phyloP scores from a whole-genome alignment of 2,329 filamentous ascomycete genomes.

The Didymella arachidicola region DNA sequence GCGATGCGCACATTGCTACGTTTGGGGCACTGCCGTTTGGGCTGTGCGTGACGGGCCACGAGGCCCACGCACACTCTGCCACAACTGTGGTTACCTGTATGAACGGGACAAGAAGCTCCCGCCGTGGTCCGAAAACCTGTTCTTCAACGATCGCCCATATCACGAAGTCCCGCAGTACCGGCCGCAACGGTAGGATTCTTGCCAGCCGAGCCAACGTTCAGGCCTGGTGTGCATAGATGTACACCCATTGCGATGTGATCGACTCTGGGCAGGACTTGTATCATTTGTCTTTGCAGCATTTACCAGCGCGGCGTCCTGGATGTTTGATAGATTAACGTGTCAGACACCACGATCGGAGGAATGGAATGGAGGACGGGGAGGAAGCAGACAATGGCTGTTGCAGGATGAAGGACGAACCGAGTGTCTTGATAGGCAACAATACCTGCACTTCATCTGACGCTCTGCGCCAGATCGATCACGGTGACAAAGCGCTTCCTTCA shows the following conservation, averaged over 20 bases:
- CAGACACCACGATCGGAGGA: conserved; percentile 10
- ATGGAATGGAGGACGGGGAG: background rate
- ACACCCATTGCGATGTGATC: background rate
- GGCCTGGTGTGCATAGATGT: background rate
- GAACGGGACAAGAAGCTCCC: conserved; percentile 87
- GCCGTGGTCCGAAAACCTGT: conserved; percentile 76
- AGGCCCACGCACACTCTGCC: conserved; percentile 84
- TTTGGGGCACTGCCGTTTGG: conserved; percentile 93
- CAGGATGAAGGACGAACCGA: conserved; percentile 5
- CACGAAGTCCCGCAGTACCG: conserved; percentile 36
- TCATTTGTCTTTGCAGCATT: conserved; percentile 26
- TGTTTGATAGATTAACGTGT: conserved; percentile 16
- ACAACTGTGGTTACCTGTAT: conserved; percentile 89
- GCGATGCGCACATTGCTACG: conserved; percentile 86
- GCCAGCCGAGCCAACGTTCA: background rate
- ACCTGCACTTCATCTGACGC: conserved; percentile 8
- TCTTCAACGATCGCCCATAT: conserved; percentile 55
- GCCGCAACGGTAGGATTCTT: conserved; percentile 23
- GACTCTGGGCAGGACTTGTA: background rate
- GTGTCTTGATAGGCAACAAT: conserved; percentile 3
- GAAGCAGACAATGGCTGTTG: conserved; percentile 5
- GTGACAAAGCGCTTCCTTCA: conserved; percentile 3
- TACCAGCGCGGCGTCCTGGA: conserved; percentile 25
- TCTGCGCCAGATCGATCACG: conserved; percentile 4
- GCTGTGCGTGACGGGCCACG: conserved; percentile 89